phyloP scores from a whole-genome alignment of 768 basidiomycete species.

The Auriscalpium orientale region DNA sequence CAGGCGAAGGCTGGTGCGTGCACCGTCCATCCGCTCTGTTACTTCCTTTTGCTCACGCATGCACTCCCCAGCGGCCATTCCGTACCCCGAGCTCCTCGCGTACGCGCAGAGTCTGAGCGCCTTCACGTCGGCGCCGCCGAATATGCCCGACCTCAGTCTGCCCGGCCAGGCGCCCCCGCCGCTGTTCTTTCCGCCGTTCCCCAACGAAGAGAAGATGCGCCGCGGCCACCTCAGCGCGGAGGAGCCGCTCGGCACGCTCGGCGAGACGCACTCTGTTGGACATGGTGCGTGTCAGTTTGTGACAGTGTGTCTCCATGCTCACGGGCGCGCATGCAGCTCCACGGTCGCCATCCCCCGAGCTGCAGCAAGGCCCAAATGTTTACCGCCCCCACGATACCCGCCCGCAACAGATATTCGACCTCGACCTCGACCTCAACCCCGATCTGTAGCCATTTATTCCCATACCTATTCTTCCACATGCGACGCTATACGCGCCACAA shows the following conservation, averaged over 20 bases:
- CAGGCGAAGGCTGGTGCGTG: slow-evolving; percentile 61
- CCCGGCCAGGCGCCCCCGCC: slow-evolving; percentile 72
- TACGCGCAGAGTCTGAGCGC: slow-evolving; percentile 82
- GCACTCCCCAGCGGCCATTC: slow-evolving; percentile 52
- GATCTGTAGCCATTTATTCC: slow-evolving; percentile 39
- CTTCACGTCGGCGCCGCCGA: slow-evolving; percentile 84
- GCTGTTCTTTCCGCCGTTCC: slow-evolving; percentile 84
- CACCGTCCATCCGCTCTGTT: neutral
- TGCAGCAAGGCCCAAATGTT: slow-evolving; percentile 42
- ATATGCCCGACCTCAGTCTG: slow-evolving; percentile 67
- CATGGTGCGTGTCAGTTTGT: slow-evolving; percentile 40
- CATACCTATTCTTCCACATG: too few species aligned
- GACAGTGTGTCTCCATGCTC: neutral
- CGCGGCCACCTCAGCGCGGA: slow-evolving; percentile 73
- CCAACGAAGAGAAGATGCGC: slow-evolving; percentile 89
- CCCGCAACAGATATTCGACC: slow-evolving; percentile 61
- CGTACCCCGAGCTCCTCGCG: slow-evolving; percentile 74
- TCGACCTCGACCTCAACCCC: slow-evolving; percentile 81
- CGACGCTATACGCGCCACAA: too few species aligned
- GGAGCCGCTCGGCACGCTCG: slow-evolving; percentile 67
- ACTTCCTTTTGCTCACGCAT: neutral
- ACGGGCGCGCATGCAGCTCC: slow-evolving; percentile 39
- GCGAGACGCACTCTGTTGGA: slow-evolving; percentile 78
- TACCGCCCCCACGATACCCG: slow-evolving; percentile 65
- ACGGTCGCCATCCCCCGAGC: slow-evolving; percentile 56